Base-by-base conservation (phyloP, 345 rosid genomes). In the Cardamine chenopodiifolia region DNA sequence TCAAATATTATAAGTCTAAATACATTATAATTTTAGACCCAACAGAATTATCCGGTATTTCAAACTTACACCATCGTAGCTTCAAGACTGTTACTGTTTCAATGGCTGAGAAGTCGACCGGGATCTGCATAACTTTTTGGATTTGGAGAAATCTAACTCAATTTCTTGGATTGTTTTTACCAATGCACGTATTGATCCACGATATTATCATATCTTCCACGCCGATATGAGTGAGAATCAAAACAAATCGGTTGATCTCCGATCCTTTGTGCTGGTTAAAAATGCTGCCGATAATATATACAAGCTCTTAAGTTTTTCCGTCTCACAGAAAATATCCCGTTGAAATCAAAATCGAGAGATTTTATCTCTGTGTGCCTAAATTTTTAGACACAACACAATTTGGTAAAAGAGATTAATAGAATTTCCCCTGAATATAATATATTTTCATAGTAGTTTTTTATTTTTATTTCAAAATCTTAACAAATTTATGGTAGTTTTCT, bases 101-200 rank as follows among this genome's bases (percentile, higher is more conserved):
- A 8, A 59, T 6, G 11, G 62, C 44, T 1, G 28, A 67, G 6
- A 75, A 59, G 15, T 75, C 62, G 1, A 60, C 1, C 0, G 15
- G 1, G 17, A 50, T 28, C 23, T 28, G n/a, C 1, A 50, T 6
- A 4, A 20, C 19, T 19, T 49, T 50, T 39, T 49, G 0, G 45
- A 49, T 58, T 49, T 75, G 2, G 68, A 67, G 25, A 67, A 67
- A 68, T 75, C 45, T 50, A 75, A 39, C 0, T 5, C 52, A 5
- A 75, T 28, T 2, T 75, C 47, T 59, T 67, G 15, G 4, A 67
- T 60, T 60, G 0, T 39, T 49, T 50, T 67, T 68, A 2, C 3
- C 31, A 20, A 68, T 0, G 6, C 37, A 75, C 0, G 5, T 68
- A 10, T 58, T 25, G 13, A 68, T 22, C 79, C 62, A 67, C 0